Conservation (phyloP, 306 rosid genomes). For the Ochetophila trinervis region DNA sequence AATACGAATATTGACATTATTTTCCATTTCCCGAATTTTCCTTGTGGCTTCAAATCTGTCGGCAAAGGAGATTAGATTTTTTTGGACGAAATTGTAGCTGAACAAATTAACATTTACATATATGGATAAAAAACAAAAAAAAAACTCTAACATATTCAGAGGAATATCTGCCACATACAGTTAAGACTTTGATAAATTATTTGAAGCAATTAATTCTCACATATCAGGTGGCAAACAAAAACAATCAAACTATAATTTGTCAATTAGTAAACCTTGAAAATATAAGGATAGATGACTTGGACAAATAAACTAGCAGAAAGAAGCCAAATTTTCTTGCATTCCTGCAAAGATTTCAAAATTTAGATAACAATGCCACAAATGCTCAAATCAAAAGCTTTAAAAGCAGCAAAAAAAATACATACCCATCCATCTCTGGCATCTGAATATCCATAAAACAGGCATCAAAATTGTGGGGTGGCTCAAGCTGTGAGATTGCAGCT, state of each 20-base stretch:
- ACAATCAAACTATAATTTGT: neutral
- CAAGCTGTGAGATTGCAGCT: conserved; percentile 63
- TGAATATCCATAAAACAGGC: conserved; percentile 99
- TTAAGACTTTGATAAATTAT: no score
- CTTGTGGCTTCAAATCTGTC: conserved; percentile 77
- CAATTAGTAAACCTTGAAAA: no score
- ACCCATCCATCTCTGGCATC: conserved; percentile 99
- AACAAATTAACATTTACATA: neutral
- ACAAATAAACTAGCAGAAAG: neutral
- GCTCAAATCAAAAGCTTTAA: neutral
- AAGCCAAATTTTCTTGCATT: neutral
- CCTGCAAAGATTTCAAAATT: neutral
- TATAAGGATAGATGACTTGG: no score
- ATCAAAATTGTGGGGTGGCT: conserved; percentile 78
- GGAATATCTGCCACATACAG: neutral
- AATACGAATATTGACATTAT: conserved; percentile 24
- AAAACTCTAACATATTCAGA: neutral
- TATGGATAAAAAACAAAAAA: neutral
- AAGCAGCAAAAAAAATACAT: conserved; percentile 25
- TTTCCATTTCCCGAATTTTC: conserved; percentile 62
- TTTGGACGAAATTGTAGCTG: neutral
- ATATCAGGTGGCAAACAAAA: conserved; percentile 12
- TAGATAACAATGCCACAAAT: conserved; percentile 6
- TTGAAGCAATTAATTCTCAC: neutral
- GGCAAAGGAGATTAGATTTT: conserved; percentile 5